A percentile compares a stretch with the other conserved stretches of the same genome.
These are phyloP conservation scores for Lactarius sanguifluus DNA, from an alignment of 768 basidiomycete species.

Conservation along the genomic window DNA sequence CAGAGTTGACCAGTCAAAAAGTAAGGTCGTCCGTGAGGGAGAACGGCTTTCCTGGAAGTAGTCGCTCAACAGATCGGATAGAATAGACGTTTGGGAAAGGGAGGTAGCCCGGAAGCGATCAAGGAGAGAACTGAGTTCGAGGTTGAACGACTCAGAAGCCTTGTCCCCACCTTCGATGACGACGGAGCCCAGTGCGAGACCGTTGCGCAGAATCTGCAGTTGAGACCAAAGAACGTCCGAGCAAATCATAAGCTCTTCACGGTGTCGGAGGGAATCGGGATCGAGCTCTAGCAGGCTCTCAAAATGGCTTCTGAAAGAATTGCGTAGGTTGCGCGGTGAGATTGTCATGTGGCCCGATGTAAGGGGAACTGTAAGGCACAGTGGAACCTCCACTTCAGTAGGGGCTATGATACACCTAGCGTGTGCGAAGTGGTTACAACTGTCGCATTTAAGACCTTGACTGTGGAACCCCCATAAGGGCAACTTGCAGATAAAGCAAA, in stretches of 20 bases:
- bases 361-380: conserved; percentile 43
- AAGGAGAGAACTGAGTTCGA: conserved; percentile 37
- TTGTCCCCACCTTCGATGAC: conserved; percentile 40
- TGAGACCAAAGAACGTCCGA: conserved; percentile 65
- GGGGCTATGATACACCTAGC: conserved; percentile 43
- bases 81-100: conserved; percentile 40
- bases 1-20: conserved; percentile 70
- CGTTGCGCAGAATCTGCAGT: conserved; percentile 63
- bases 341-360: conserved; percentile 53
- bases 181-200: conserved; percentile 64
- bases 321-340: conserved; percentile 50
- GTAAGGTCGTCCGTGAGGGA: conserved; percentile 45
- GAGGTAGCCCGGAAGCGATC: conserved; percentile 58
- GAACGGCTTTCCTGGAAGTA: conserved; percentile 53
- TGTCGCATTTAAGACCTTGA: conserved; percentile 64
- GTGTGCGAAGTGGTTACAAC: conserved; percentile 65
- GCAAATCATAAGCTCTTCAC: conserved; percentile 70
- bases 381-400: conserved; percentile 33
- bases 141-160: conserved; percentile 14
- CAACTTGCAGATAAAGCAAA: conserved; percentile 62
- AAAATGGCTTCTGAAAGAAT: conserved; percentile 58
- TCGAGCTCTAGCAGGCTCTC: conserved; percentile 43
- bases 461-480: conserved; percentile 71
- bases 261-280: conserved; percentile 49
- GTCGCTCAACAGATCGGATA: conserved; percentile 51